Evolutionary conservation across 192 early-diverging fungal genomes (phyloP).

Genomic region (Radiomyces spectabilis): DNA sequence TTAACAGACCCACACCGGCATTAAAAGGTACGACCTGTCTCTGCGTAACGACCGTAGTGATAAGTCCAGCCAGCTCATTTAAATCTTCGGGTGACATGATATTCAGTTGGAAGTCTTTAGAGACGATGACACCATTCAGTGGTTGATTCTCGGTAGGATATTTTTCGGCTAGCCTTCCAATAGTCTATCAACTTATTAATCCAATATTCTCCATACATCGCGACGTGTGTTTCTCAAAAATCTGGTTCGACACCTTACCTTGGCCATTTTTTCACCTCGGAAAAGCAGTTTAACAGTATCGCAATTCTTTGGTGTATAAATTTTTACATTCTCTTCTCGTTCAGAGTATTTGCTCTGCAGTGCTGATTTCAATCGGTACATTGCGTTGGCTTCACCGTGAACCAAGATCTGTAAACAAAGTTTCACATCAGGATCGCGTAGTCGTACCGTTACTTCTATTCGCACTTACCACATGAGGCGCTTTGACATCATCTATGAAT

Average conservation of each 20-base stretch:
- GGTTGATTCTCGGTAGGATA: slow-evolving; percentile 62
- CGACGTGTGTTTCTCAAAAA: not conserved
- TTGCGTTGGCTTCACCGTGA: slow-evolving; percentile 92
- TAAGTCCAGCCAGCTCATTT: slow-evolving; percentile 68
- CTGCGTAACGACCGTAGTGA: slow-evolving; percentile 71
- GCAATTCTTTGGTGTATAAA: slow-evolving; percentile 86
- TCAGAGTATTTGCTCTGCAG: slow-evolving; percentile 78
- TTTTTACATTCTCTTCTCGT: slow-evolving; percentile 67
- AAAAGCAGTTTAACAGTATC: slow-evolving; percentile 88
- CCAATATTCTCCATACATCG: too few relatives aligned
- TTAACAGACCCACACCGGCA: slow-evolving; percentile 71
- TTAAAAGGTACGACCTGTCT: slow-evolving; percentile 67
- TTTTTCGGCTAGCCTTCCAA: slow-evolving; percentile 75
- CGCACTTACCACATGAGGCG: slow-evolving; percentile 70
- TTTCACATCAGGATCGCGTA: not conserved
- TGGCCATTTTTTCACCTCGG: slow-evolving; percentile 91
- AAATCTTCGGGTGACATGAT: slow-evolving; percentile 79
- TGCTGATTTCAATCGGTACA: slow-evolving; percentile 84
- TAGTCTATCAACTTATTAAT: slow-evolving; percentile 41
- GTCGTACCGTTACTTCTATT: not conserved
- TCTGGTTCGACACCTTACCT: slow-evolving; percentile 37
- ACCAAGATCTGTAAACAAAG: slow-evolving; percentile 64
- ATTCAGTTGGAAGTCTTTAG: slow-evolving; percentile 85
- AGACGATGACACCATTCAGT: slow-evolving; percentile 75
- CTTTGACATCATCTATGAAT: slow-evolving; percentile 93